phyloP scores from a whole-genome alignment of 257 asterid species.

The Echium plantagineum region DNA sequence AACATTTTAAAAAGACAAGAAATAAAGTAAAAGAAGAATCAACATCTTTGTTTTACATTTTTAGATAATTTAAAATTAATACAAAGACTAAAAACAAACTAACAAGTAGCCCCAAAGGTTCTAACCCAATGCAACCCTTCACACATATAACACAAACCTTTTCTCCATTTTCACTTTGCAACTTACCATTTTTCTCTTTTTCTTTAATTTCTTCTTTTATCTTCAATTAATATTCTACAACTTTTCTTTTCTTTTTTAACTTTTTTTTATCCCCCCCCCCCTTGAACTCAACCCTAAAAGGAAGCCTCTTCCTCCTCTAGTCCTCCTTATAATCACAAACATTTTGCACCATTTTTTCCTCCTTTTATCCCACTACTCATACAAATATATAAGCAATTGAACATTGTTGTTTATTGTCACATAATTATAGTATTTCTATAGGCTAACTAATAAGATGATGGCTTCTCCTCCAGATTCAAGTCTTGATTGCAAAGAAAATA shows the following conservation, averaged over 20 bases:
- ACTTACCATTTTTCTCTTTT: constrained; percentile 21
- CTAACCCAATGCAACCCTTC: constrained; percentile 6
- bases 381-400: neutral
- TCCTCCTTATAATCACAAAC: constrained; percentile 51
- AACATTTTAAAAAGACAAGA: constrained; percentile 13
- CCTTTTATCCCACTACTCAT: neutral
- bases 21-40: constrained; percentile 39
- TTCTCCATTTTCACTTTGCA: constrained; percentile 39
- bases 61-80: constrained; percentile 15
- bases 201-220: neutral
- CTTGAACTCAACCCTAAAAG: constrained; percentile 40
- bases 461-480: constrained; percentile 54
- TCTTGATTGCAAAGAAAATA: constrained; percentile 60
- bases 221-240: constrained; percentile 7
- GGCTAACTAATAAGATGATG: constrained; percentile 28
- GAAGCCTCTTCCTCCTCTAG: constrained; percentile 15
- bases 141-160: constrained; percentile 7
- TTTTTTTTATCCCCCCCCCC: constrained; percentile 31
- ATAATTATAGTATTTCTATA: too few relatives aligned
- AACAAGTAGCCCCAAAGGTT: constrained; percentile 16
- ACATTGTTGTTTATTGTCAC: too few relatives aligned
- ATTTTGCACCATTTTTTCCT: constrained; percentile 28
- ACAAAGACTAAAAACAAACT: constrained; percentile 15
- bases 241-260: constrained; percentile 13
- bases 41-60: constrained; percentile 9